These are phyloP conservation scores for Clarireedia monteithiana DNA, from an alignment of 2,329 filamentous ascomycete species.

Conservation along the genomic window DNA sequence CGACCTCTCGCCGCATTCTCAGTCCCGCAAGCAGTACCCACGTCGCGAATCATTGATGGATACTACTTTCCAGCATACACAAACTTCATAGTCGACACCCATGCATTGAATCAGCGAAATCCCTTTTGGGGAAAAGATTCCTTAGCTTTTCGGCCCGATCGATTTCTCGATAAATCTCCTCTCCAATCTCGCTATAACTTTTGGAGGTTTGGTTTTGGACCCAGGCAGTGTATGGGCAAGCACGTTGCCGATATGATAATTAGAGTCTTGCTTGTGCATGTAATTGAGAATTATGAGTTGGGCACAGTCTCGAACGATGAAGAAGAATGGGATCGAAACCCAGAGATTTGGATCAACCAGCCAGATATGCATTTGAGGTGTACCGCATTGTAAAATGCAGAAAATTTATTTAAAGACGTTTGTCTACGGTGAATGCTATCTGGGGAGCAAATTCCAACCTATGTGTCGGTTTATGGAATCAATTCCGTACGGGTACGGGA, in stretches of 20 bases:
- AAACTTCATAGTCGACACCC: conserved; percentile 36
- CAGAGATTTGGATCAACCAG: conserved; percentile 7
- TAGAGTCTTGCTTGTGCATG: conserved; percentile 10
- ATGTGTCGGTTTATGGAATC: too few species aligned
- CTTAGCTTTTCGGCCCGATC: conserved; percentile 29
- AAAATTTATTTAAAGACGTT: too few species aligned
- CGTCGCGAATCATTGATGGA: conserved; percentile 30
- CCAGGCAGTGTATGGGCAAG: conserved; percentile 37
- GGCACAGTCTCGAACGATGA: too few species aligned
- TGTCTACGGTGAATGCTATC: too few species aligned
- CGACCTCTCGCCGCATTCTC: conserved; percentile 30
- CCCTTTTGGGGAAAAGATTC: conserved; percentile 33
- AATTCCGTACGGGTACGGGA: too few species aligned
- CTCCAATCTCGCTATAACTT: conserved; percentile 30
- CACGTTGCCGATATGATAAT: conserved; percentile 34
- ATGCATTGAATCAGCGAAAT: conserved; percentile 36
- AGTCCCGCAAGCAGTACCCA: conserved; percentile 34
- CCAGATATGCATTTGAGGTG: conserved; percentile 6
- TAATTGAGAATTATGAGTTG: too few species aligned
- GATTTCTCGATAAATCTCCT: conserved; percentile 21
- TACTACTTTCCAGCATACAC: conserved; percentile 32
- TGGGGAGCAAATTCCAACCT: too few species aligned
- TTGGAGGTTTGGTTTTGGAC: conserved; percentile 40
- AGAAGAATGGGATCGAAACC: conserved; percentile 4
- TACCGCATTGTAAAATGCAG: too few species aligned